A percentile compares a stretch with the other conserved stretches of the same genome.
phyloP scores from a whole-genome alignment of 768 basidiomycete genomes.

The Auriscalpium microsporum region DNA sequence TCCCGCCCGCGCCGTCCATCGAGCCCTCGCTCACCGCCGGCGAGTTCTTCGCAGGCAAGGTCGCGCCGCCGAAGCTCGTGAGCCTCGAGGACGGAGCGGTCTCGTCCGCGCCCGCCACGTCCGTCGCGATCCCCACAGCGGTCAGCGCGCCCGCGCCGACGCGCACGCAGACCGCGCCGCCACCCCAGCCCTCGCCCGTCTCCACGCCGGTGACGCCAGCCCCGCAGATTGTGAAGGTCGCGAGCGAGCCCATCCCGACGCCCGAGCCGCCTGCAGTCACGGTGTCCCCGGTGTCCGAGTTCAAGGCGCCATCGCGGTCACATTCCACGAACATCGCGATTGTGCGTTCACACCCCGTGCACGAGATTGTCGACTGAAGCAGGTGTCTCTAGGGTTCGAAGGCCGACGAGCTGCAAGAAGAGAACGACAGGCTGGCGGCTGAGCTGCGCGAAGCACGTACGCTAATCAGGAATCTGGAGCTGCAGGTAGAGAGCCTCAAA shows the following conservation, averaged over 20 bases:
- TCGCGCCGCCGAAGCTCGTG: conserved; percentile 67
- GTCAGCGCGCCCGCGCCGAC: conserved; percentile 24
- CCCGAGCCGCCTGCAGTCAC: conserved; percentile 7
- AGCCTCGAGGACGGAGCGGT: conserved; percentile 63
- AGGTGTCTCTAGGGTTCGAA: conserved; percentile 11
- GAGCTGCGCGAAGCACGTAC: conserved; percentile 75
- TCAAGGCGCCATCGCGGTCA: conserved; percentile 16
- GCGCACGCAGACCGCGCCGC: conserved; percentile 21
- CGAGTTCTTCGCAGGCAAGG: conserved; percentile 86
- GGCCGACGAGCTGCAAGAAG: conserved; percentile 31
- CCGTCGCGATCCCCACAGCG: conserved; percentile 17
- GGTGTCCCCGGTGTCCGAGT: conserved; percentile 10
- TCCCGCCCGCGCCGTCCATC: conserved; percentile 78
- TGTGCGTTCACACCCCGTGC: conserved; percentile 19
- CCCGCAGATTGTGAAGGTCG: conserved; percentile 6
- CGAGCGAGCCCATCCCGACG: conserved; percentile 4
- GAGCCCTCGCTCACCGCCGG: conserved; percentile 74
- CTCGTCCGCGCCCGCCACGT: conserved; percentile 22
- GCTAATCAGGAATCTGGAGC: conserved; percentile 75
- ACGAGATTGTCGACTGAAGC: background rate
- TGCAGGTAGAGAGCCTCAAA: conserved; percentile 69
- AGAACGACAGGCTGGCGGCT: conserved; percentile 52
- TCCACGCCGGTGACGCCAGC: conserved; percentile 20
- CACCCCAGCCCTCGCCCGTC: conserved; percentile 24
- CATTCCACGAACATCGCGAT: conserved; percentile 18